These are phyloP conservation scores for Ceratobasidium sp. DNA, from an alignment of 1,284 basidiomycete genomes.

Conservation along the genomic window DNA sequence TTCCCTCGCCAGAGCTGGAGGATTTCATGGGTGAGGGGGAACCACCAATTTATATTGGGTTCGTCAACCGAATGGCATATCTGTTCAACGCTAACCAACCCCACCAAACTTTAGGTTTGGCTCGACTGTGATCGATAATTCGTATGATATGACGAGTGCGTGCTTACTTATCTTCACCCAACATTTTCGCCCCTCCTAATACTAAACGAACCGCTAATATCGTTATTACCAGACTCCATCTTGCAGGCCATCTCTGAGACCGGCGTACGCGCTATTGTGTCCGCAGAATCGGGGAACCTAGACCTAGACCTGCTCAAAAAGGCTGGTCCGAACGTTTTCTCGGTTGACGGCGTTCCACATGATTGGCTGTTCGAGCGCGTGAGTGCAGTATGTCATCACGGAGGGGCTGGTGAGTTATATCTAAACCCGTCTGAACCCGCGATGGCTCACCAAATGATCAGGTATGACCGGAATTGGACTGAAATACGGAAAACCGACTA, in stretches of 20 bases:
- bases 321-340: constrained; percentile 66
- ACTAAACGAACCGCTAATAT: constrained; percentile 67
- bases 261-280: constrained; percentile 70
- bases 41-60: constrained; percentile 73
- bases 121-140: constrained; percentile 73
- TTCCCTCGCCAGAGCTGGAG: constrained; percentile 63
- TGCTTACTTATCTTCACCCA: not conserved
- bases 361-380: constrained; percentile 79
- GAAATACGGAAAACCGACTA: constrained; percentile 71
- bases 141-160: constrained; percentile 66
- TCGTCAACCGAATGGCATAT: not conserved
- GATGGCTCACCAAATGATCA: constrained; percentile 52
- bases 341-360: constrained; percentile 75
- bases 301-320: constrained; percentile 63
- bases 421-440: too few relatives aligned
- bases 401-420: constrained; percentile 62
- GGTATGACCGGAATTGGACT: constrained; percentile 59
- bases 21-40: constrained; percentile 66
- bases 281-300: constrained; percentile 72
- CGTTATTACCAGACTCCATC: constrained; percentile 58
- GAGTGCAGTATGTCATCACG: constrained; percentile 75
- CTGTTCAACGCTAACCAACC: constrained; percentile 51
- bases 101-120: constrained; percentile 64
- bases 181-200: constrained; percentile 64
- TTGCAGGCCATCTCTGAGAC: constrained; percentile 69